Conservation (phyloP, 331 rosid genomes). For the Pyracantha coccinea region DNA sequence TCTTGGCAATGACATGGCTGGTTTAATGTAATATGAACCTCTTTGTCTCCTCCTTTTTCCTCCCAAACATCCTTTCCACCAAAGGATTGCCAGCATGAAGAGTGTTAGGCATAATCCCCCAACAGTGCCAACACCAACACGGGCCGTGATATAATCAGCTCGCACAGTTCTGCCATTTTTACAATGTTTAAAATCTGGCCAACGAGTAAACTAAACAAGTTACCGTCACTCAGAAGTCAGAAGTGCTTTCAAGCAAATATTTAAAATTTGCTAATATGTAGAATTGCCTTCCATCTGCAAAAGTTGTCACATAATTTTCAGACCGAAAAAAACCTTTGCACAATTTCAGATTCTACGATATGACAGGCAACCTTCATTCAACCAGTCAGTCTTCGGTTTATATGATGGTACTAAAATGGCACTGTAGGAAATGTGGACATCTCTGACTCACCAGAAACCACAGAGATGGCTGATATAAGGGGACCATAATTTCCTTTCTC, state of each 20-base stretch:
- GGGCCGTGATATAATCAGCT: no score
- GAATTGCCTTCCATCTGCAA: no score
- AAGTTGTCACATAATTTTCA: no score
- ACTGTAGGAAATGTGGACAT: neutral
- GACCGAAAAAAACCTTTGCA: no score
- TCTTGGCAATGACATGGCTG: neutral
- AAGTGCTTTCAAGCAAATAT: no score
- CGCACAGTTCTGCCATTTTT: no score
- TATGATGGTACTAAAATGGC: neutral
- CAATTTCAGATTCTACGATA: no score
- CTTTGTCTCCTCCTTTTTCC: slow-evolving; percentile 17
- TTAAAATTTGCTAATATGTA: no score
- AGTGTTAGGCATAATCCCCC: slow-evolving; percentile 36
- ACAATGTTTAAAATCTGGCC: no score
- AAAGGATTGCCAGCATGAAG: slow-evolving; percentile 39
- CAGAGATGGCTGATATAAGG: slow-evolving; percentile 71
- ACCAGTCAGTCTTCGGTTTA: no score
- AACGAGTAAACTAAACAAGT: neutral
- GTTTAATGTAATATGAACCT: slow-evolving; percentile 25
- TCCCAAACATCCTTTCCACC: slow-evolving; percentile 42
- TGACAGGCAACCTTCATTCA: no score
- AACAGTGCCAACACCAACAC: slow-evolving; percentile 10
- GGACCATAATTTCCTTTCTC: slow-evolving; percentile 69
- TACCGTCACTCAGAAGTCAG: no score
- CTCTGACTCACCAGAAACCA: slow-evolving; percentile 57